Evolutionary conservation across 805 yeast genomes (phyloP).

Genomic region (Candida coleopterorum): DNA sequence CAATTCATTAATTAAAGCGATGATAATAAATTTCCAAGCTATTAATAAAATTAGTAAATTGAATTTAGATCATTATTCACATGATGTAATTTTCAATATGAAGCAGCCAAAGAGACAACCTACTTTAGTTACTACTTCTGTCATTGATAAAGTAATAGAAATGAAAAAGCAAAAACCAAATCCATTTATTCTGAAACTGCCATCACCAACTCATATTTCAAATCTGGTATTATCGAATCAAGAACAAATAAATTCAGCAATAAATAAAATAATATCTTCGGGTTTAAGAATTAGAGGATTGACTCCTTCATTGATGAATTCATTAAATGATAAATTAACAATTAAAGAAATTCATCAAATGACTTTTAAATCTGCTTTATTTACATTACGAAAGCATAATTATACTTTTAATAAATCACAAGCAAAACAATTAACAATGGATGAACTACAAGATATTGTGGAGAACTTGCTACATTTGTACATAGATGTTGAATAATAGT

Average conservation of each 20-base stretch:
- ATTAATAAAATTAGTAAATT: slow-evolving; percentile 4
- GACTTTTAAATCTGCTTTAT: slow-evolving; percentile 34
- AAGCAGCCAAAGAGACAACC: slow-evolving; percentile 2
- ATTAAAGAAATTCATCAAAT: slow-evolving; percentile 38
- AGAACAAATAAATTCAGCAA: slow-evolving; percentile 29
- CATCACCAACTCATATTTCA: slow-evolving; percentile 10
- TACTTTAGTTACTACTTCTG: background rate
- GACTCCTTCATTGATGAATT: slow-evolving; percentile 16
- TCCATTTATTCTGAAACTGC: slow-evolving; percentile 10
- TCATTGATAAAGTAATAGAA: slow-evolving; percentile 34
- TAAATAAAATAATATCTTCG: slow-evolving; percentile 32
- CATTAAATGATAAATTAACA: slow-evolving; percentile 29
- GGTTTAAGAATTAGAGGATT: slow-evolving; percentile 40
- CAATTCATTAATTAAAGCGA: slow-evolving; percentile 1
- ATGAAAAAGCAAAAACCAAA: slow-evolving; percentile 17
- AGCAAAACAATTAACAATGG: slow-evolving; percentile 11
- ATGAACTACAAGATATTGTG: slow-evolving; percentile 35
- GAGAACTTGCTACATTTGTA: slow-evolving; percentile 34
- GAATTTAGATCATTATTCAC: background rate
- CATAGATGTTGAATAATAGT: slow-evolving; percentile 22
- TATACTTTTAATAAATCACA: slow-evolving; percentile 19
- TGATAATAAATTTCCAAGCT: slow-evolving; percentile 5
- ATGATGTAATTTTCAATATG: background rate
- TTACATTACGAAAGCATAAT: slow-evolving; percentile 34
- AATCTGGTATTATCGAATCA: slow-evolving; percentile 17